Evolutionary conservation across 1,284 basidiomycete genomes (phyloP).

Genomic region (Rhodotorula sp.): DNA sequence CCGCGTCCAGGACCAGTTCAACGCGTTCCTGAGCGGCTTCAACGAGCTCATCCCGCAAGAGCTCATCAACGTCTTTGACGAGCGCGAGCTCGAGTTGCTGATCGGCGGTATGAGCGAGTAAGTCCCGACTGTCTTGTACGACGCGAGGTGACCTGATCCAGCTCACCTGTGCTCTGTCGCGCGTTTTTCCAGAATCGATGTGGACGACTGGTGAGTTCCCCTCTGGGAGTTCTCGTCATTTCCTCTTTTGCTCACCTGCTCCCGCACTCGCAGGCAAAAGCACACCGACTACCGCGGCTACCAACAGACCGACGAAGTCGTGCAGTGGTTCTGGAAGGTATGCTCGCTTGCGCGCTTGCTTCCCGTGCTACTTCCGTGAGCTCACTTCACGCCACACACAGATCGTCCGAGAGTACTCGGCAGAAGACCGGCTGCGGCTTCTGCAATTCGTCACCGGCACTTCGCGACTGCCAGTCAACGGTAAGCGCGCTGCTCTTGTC

Average conservation of each 20-base stretch:
- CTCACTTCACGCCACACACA: not conserved
- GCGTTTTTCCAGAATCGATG: not conserved
- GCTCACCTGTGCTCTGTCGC: not conserved
- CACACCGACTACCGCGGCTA: constrained; percentile 63
- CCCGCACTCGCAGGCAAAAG: constrained; percentile 51
- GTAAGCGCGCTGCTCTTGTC: constrained; percentile 47
- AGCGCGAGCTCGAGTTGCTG: constrained; percentile 90
- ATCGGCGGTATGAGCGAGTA: constrained; percentile 96
- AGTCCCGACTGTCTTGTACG: not conserved
- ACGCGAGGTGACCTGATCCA: too few species aligned
- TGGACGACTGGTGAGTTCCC: constrained; percentile 53
- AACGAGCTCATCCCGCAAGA: constrained; percentile 94
- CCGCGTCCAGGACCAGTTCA: constrained; percentile 92
- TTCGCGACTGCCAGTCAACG: constrained; percentile 94
- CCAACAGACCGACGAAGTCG: constrained; percentile 58
- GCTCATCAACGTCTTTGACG: constrained; percentile 95
- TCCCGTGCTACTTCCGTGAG: not conserved
- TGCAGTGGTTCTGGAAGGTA: constrained; percentile 98
- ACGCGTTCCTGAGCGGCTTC: constrained; percentile 93
- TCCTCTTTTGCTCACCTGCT: not conserved
- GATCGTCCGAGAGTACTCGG: constrained; percentile 5
- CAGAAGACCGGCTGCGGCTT: constrained; percentile 73
- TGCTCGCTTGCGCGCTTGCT: not conserved
- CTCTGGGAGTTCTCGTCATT: rapidly evolving
- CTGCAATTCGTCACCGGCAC: constrained; percentile 98